phyloP scores from a whole-genome alignment of 768 basidiomycete genomes.

The Lentinus brumalis region DNA sequence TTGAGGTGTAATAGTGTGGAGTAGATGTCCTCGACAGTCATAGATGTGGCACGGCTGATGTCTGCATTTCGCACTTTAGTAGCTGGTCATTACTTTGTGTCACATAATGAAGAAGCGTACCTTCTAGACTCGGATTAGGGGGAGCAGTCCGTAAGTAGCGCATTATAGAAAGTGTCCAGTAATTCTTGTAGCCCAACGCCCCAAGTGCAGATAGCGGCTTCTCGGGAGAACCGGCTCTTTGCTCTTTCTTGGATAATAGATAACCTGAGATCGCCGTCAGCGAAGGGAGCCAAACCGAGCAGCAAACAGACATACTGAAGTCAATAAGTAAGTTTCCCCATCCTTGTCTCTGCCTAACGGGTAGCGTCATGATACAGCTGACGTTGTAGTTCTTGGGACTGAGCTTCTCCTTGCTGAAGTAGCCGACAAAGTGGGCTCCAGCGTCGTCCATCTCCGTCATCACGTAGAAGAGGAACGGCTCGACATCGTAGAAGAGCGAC shows the following conservation, averaged over 20 bases:
- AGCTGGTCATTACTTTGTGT: conserved; percentile 13
- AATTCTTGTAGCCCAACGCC: conserved; percentile 90
- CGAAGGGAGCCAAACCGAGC: background rate
- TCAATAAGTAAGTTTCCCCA: conserved; percentile 98
- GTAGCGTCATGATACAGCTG: conserved; percentile 99
- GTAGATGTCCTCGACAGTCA: conserved; percentile 89
- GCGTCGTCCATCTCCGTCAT: conserved; percentile 89
- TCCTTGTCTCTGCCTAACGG: conserved; percentile 90
- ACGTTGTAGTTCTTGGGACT: conserved; percentile 96
- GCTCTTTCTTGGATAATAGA: conserved; percentile 93
- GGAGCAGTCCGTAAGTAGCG: conserved; percentile 67
- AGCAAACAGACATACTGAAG: conserved; percentile 74
- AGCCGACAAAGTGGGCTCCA: conserved; percentile 94
- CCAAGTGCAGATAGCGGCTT: conserved; percentile 94
- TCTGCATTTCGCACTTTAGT: conserved; percentile 45
- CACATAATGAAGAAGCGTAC: conserved; percentile 43
- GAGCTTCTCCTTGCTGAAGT: conserved; percentile 98
- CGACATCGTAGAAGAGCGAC: conserved; percentile 98
- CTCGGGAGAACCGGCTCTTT: conserved; percentile 88
- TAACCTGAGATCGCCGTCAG: conserved; percentile 64
- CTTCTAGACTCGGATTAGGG: conserved; percentile 70
- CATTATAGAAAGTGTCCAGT: conserved; percentile 91
- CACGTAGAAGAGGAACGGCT: conserved; percentile 98
- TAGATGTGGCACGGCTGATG: conserved; percentile 82
- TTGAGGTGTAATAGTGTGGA: conserved; percentile 69